These are phyloP conservation scores for Hyaloscypha hepaticicola DNA, from an alignment of 495 filamentous ascomycete species.

Conservation along the genomic window DNA sequence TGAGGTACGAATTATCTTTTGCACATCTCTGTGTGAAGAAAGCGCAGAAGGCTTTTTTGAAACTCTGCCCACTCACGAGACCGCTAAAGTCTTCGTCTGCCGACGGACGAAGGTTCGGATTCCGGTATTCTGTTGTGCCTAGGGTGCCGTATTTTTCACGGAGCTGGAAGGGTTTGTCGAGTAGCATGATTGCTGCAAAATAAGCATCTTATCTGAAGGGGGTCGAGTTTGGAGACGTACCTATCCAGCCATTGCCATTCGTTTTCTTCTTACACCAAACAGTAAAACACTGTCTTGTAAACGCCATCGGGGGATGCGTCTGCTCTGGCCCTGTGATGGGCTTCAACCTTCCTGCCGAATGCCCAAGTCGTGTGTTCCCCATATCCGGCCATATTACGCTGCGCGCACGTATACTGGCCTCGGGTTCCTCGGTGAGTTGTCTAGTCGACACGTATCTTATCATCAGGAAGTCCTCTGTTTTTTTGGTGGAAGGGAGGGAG, in stretches of 20 bases:
- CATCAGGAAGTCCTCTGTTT: slow-evolving; percentile 4
- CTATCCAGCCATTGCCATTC: slow-evolving; percentile 4
- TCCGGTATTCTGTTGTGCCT: slow-evolving; percentile 1
- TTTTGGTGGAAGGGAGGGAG: slow-evolving; percentile 9
- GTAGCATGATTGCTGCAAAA: not conserved
- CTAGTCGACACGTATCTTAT: slow-evolving; percentile 3
- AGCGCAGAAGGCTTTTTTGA: not conserved
- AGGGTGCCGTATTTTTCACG: not conserved
- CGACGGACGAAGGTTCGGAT: slow-evolving; percentile 6
- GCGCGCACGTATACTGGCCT: not conserved
- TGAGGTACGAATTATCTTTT: not conserved
- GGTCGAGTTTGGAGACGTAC: not conserved
- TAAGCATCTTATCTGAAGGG: not conserved
- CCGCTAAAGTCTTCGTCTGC: not conserved
- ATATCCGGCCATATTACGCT: slow-evolving; percentile 7
- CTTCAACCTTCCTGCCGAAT: slow-evolving; percentile 4
- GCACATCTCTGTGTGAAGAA: slow-evolving; percentile 3
- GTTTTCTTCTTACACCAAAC: slow-evolving; percentile 8
- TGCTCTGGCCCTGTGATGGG: not conserved
- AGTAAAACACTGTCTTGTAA: slow-evolving; percentile 9
- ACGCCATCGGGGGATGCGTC: slow-evolving; percentile 1
- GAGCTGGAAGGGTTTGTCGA: not conserved
- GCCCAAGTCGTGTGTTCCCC: not conserved
- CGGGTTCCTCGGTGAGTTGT: not conserved
- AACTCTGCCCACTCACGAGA: not conserved